phyloP scores from a whole-genome alignment of 1,139 yeast species.

The Sugiyamaella xylanicola region DNA sequence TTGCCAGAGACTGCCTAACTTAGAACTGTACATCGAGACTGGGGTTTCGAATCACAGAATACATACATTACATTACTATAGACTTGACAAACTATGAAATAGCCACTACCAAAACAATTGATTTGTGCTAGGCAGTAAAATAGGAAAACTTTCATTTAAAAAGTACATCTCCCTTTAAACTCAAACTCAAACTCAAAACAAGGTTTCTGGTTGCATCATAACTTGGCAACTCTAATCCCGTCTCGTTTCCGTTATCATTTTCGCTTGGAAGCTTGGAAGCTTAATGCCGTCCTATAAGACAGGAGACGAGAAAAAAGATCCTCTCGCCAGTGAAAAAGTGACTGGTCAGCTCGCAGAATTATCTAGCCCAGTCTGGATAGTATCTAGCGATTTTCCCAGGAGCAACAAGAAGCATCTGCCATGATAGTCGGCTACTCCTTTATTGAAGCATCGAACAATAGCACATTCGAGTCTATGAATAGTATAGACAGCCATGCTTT shows the following conservation, averaged over 20 bases:
- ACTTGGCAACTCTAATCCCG: neutral
- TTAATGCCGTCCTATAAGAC: neutral
- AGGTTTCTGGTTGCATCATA: neutral
- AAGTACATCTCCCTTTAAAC: too few species aligned
- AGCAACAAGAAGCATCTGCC: neutral
- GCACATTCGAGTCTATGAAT: neutral
- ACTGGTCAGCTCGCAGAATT: neutral
- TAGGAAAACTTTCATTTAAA: too few species aligned
- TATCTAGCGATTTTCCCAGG: neutral
- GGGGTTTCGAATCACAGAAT: too few species aligned
- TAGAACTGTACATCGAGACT: too few species aligned
- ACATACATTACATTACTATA: too few species aligned
- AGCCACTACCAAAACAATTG: too few species aligned
- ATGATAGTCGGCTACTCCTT: neutral
- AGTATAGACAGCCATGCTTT: neutral
- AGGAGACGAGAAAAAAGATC: neutral
- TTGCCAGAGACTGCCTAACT: too few species aligned
- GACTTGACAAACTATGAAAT: too few species aligned
- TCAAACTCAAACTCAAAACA: neutral
- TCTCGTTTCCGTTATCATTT: neutral
- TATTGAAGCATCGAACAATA: neutral
- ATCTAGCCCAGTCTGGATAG: neutral
- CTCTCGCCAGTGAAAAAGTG: neutral
- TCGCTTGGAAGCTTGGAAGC: neutral
- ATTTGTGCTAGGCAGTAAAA: too few species aligned